Percentiles rank a stretch among this genome's conserved stretches.
Evolutionary conservation across 805 yeast species (phyloP).

Genomic region (Henningerozyma blattae): DNA sequence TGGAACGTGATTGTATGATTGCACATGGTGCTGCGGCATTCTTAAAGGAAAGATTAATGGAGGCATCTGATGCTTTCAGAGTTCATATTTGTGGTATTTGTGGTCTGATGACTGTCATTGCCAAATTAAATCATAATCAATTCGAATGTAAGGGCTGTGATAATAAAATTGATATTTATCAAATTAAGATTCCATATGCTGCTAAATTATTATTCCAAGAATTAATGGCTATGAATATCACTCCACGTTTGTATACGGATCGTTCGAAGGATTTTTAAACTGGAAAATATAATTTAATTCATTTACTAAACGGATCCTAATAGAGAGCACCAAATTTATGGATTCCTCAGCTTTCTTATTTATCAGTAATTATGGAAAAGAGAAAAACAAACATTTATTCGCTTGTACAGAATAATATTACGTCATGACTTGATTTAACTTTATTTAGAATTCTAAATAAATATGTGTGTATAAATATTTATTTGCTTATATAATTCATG

Average conservation of each 20-base stretch:
- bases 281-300: no score
- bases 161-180: constrained; percentile 95
- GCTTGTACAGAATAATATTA: no score
- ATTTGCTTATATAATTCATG: no score
- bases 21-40: constrained; percentile 99
- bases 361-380: no score
- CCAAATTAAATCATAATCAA: constrained; percentile 93
- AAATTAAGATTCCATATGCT: constrained; percentile 96
- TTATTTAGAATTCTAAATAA: no score
- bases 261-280: constrained; percentile 37
- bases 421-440: no score
- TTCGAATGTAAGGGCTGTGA: constrained; percentile 98
- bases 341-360: no score
- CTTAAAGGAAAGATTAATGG: constrained; percentile 95
- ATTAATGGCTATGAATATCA: constrained; percentile 98
- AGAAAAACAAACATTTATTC: no score
- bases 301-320: no score
- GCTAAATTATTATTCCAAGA: constrained; percentile 97
- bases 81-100: constrained; percentile 97
- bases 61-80: constrained; percentile 97
- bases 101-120: constrained; percentile 96
- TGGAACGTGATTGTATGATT: constrained; percentile 99
- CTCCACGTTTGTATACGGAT: constrained; percentile 95
- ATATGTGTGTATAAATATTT: no score
- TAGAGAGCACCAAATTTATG: no score